Evolutionary conservation across 441 rosid species (phyloP).

Genomic region (Populus hybrid): DNA sequence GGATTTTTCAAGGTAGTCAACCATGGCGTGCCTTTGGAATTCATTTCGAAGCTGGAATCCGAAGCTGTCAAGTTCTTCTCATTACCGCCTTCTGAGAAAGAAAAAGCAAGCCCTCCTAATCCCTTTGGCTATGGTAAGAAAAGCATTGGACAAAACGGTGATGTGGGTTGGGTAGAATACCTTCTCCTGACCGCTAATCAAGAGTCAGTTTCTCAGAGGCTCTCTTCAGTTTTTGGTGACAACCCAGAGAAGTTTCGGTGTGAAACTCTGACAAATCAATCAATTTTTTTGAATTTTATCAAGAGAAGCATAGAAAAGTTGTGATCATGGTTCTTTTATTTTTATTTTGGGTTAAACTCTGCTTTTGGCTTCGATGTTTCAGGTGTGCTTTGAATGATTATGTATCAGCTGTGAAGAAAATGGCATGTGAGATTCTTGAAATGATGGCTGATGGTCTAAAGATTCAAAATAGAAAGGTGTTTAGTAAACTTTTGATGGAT

Average conservation of each 20-base stretch:
- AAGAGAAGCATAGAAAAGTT: neutral
- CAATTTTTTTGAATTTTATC: neutral
- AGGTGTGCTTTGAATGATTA: slow-evolving; percentile 52
- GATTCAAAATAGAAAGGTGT: slow-evolving; percentile 34
- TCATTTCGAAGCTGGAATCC: slow-evolving; percentile 41
- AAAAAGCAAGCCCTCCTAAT: slow-evolving; percentile 33
- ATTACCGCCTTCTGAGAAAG: slow-evolving; percentile 44
- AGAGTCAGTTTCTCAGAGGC: slow-evolving; percentile 19
- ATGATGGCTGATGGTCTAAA: slow-evolving; percentile 55
- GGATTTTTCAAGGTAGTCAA: slow-evolving; percentile 69
- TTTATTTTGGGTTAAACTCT: neutral
- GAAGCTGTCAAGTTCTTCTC: slow-evolving; percentile 55
- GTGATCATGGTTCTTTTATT: neutral
- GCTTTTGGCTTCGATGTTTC: slow-evolving; percentile 9
- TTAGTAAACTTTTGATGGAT: slow-evolving; percentile 56
- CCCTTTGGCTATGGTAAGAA: slow-evolving; percentile 64
- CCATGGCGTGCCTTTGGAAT: slow-evolving; percentile 52
- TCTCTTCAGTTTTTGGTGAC: slow-evolving; percentile 16
- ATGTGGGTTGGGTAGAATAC: slow-evolving; percentile 57
- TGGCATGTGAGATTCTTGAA: slow-evolving; percentile 59
- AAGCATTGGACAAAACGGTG: slow-evolving; percentile 57
- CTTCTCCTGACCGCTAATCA: slow-evolving; percentile 40
- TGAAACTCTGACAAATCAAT: neutral
- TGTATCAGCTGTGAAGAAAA: slow-evolving; percentile 36
- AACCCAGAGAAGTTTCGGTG: slow-evolving; percentile 43